Percentiles rank a stretch among this genome's conserved stretches.
phyloP scores from a whole-genome alignment of 2,329 filamentous ascomycete genomes.

The Trichoderma sp. region DNA sequence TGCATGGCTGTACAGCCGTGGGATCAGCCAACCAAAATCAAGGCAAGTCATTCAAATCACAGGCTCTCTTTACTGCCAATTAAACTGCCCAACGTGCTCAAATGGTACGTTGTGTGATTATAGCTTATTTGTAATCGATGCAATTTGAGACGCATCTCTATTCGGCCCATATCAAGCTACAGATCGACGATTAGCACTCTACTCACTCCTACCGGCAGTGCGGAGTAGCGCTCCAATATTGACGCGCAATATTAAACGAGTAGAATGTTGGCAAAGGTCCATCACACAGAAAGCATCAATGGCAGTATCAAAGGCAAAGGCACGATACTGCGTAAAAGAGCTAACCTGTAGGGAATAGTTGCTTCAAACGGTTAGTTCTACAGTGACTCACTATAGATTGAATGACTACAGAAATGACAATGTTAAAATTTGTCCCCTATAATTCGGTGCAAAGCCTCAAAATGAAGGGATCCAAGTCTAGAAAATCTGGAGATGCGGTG shows the following conservation, averaged over 20 bases:
- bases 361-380: background rate
- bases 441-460: background rate
- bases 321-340: background rate
- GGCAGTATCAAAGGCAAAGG: background rate
- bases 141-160: background rate
- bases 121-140: background rate
- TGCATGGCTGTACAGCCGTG: background rate
- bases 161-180: background rate
- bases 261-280: background rate
- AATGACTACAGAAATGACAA: slow-evolving; percentile 4
- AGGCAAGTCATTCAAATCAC: background rate
- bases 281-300: background rate
- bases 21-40: background rate
- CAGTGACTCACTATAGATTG: background rate
- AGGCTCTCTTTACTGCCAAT: background rate
- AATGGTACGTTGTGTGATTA: background rate
- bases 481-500: background rate
- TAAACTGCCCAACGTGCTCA: background rate
- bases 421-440: background rate
- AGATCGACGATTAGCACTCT: background rate
- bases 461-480: background rate
- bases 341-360: background rate
- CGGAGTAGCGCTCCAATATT: background rate
- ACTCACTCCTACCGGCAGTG: background rate
- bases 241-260: background rate